These are phyloP conservation scores for Phaeolepiota aurea DNA, from an alignment of 768 basidiomycete species.

Conservation along the genomic window DNA sequence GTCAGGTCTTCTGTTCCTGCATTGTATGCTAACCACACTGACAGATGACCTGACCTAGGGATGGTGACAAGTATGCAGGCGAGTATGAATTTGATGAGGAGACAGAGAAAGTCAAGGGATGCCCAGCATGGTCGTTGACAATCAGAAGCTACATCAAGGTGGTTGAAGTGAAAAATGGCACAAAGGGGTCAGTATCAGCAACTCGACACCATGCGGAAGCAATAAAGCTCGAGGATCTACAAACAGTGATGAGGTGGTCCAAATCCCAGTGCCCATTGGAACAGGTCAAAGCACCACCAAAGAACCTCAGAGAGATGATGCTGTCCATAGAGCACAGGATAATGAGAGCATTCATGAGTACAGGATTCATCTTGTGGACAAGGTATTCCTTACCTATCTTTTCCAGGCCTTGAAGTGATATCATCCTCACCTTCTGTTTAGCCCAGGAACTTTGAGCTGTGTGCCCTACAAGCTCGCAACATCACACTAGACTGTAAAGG, in stretches of 20 bases:
- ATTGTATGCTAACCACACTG: background rate
- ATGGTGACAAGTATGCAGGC: slow-evolving; percentile 13
- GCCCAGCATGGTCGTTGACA: slow-evolving; percentile 15
- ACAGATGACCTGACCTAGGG: slow-evolving; percentile 5
- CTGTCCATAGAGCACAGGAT: slow-evolving; percentile 16
- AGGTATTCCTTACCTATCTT: slow-evolving; percentile 10
- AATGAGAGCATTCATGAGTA: slow-evolving; percentile 17
- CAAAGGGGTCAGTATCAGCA: slow-evolving; percentile 11
- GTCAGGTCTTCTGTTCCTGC: slow-evolving; percentile 11
- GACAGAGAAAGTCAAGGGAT: slow-evolving; percentile 15
- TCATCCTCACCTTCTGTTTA: background rate
- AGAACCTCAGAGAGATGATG: slow-evolving; percentile 5
- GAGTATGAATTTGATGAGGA: slow-evolving; percentile 15
- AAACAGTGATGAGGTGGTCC: slow-evolving; percentile 18
- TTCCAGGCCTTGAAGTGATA: background rate
- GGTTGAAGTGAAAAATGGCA: slow-evolving; percentile 13
- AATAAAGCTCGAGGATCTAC: slow-evolving; percentile 21
- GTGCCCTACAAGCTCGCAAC: slow-evolving; percentile 14
- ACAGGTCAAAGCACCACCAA: too few species aligned
- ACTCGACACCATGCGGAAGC: slow-evolving; percentile 21
- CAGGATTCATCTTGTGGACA: slow-evolving; percentile 21
- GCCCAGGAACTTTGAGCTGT: slow-evolving; percentile 21
- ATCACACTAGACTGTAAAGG: slow-evolving; percentile 9
- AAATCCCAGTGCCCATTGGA: slow-evolving; percentile 9
- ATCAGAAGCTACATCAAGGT: slow-evolving; percentile 15